Percentiles rank a stretch among this genome's conserved stretches.
Conservation (phyloP, 331 rosid species). For the Cydonia oblonga region DNA sequence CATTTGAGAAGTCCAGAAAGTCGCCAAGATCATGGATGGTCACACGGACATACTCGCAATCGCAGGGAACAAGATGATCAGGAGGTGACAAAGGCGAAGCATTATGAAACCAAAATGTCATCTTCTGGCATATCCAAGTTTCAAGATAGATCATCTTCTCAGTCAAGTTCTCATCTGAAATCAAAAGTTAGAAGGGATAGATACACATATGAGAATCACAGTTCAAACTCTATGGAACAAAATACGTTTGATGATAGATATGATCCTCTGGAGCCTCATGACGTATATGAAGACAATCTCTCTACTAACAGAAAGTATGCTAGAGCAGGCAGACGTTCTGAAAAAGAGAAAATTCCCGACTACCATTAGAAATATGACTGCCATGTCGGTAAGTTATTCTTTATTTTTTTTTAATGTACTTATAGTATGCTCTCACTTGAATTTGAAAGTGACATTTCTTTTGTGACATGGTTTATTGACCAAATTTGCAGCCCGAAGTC, state of each 20-base stretch:
- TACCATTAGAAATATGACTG: slow-evolving; percentile 8
- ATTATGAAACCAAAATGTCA: slow-evolving; percentile 6
- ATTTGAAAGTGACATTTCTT: slow-evolving; percentile 17
- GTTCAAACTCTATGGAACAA: slow-evolving; percentile 22
- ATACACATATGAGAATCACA: slow-evolving; percentile 22
- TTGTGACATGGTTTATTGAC: slow-evolving; percentile 40
- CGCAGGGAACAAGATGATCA: slow-evolving; percentile 26
- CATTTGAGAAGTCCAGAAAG: slow-evolving; percentile 47
- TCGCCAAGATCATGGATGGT: slow-evolving; percentile 24
- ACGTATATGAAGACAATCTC: slow-evolving; percentile 25
- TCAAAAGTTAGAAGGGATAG: slow-evolving; percentile 28
- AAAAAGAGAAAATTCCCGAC: background rate
- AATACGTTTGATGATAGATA: slow-evolving; percentile 55
- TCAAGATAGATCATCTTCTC: slow-evolving; percentile 22
- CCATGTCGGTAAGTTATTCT: slow-evolving; percentile 30
- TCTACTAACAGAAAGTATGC: slow-evolving; percentile 19
- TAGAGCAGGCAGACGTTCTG: slow-evolving; percentile 17
- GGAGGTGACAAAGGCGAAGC: slow-evolving; percentile 15
- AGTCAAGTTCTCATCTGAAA: slow-evolving; percentile 10
- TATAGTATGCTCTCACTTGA: slow-evolving; percentile 16
- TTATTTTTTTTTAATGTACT: slow-evolving; percentile 4
- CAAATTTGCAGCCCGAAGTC: slow-evolving; percentile 60
- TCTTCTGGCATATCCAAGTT: slow-evolving; percentile 20
- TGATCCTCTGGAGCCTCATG: slow-evolving; percentile 45
- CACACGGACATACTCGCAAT: slow-evolving; percentile 22